A percentile compares a stretch with the other conserved stretches of the same genome.
Conservation (phyloP, 176 grass and related monocot genomes). For the Dendrocalamus sinicus region DNA sequence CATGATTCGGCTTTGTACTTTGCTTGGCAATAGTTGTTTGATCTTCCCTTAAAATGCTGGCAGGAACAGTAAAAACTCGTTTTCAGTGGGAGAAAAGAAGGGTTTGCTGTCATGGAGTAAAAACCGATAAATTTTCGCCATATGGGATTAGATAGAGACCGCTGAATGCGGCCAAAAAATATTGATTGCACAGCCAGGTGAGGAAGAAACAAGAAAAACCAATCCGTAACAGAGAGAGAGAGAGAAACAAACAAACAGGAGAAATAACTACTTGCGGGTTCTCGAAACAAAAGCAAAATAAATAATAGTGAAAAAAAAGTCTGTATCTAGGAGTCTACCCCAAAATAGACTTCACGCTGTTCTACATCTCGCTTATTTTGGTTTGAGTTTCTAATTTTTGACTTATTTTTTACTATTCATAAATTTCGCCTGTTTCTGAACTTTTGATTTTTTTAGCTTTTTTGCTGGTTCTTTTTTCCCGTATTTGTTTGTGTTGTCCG, state of each 20-base stretch:
- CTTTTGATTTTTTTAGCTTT: too few relatives aligned
- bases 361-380: background rate
- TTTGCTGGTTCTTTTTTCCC: too few relatives aligned
- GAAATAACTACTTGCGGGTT: background rate
- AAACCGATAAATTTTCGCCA: conserved; percentile 21
- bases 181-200: background rate
- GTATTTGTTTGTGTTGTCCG: too few relatives aligned
- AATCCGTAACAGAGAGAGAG: background rate
- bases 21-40: background rate
- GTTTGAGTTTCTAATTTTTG: too few relatives aligned
- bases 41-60: conserved; percentile 29
- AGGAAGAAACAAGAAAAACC: background rate
- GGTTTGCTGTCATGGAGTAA: conserved; percentile 13
- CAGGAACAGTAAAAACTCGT: conserved; percentile 26
- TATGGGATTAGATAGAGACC: background rate
- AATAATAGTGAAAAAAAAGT: background rate
- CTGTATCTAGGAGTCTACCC: background rate
- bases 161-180: conserved; percentile 31
- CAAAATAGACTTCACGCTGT: background rate
- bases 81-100: conserved; percentile 18
- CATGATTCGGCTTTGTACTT: background rate
- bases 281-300: background rate
- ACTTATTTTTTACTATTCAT: background rate
- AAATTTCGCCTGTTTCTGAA: too few relatives aligned
- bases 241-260: background rate